Percentiles rank a stretch among this genome's conserved stretches.
Conservation (phyloP, 2,329 filamentous ascomycete genomes). For the Aphanocladium album region DNA sequence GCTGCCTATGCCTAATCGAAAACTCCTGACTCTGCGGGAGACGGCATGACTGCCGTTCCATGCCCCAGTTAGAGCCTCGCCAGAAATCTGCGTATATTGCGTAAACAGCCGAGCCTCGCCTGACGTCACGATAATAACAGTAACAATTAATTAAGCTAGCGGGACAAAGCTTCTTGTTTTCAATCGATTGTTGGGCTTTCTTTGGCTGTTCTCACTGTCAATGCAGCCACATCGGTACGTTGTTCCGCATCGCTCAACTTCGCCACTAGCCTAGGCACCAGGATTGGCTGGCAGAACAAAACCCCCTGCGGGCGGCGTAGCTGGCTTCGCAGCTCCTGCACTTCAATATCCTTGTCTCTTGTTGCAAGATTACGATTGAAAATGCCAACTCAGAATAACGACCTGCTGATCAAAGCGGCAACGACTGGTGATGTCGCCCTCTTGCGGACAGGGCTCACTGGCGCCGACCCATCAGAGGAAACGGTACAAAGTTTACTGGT, state of each 20-base stretch:
- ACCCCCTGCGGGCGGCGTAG: no score
- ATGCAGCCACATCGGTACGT: background rate
- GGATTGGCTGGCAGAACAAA: no score
- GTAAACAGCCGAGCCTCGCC: background rate
- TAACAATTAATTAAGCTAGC: background rate
- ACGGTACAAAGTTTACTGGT: conserved; percentile 5
- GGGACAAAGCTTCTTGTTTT: background rate
- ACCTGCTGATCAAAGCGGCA: background rate
- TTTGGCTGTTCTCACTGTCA: no score
- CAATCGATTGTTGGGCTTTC: no score
- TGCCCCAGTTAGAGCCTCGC: no score
- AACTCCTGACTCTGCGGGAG: no score
- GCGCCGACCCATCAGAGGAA: no score
- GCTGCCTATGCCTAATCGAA: no score
- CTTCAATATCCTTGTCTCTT: no score
- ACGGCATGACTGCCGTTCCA: no score
- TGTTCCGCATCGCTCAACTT: background rate
- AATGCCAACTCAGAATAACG: background rate
- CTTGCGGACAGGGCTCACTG: background rate
- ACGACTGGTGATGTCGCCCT: background rate
- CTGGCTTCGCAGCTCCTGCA: no score
- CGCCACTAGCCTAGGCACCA: background rate
- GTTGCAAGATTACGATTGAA: background rate
- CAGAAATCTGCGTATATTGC: background rate
- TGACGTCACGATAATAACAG: background rate